Evolutionary conservation across 805 yeast species (phyloP).

Genomic region (Yarrowia sp.): DNA sequence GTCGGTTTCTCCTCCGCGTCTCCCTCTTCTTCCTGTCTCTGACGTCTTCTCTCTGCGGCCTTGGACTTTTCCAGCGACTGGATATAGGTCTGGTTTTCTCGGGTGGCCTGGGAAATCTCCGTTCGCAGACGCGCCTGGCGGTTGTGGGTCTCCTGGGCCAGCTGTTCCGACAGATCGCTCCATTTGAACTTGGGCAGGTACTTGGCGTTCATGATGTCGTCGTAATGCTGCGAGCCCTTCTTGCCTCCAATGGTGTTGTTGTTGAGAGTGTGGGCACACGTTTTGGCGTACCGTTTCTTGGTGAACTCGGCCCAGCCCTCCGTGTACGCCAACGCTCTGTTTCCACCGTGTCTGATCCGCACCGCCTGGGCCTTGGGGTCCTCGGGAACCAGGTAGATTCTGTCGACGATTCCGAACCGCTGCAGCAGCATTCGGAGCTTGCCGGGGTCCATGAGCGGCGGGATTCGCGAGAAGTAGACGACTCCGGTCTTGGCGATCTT

Average conservation of each 20-base stretch:
- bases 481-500: conserved; percentile 82
- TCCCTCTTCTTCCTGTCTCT: conserved; percentile 20
- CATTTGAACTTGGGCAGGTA: conserved; percentile 93
- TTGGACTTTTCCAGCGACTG: conserved; percentile 85
- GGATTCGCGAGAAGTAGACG: conserved; percentile 86
- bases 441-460: conserved; percentile 97
- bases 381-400: conserved; percentile 88
- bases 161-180: conserved; percentile 92
- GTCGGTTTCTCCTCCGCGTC: neutral
- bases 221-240: conserved; percentile 88
- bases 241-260: conserved; percentile 92
- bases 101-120: conserved; percentile 87
- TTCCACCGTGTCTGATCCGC: conserved; percentile 87
- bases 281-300: conserved; percentile 83
- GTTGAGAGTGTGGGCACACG: conserved; percentile 84
- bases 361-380: conserved; percentile 66
- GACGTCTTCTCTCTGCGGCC: conserved; percentile 41
- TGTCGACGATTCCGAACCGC: conserved; percentile 85
- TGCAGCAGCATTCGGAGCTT: conserved; percentile 81
- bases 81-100: conserved; percentile 82
- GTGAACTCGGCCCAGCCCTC: conserved; percentile 98
- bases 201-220: conserved; percentile 89
- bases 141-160: conserved; percentile 85
- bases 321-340: conserved; percentile 81
- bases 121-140: conserved; percentile 87